These are phyloP conservation scores for Colletotrichum cuscutae DNA, from an alignment of 2,329 filamentous ascomycete species.

Conservation along the genomic window DNA sequence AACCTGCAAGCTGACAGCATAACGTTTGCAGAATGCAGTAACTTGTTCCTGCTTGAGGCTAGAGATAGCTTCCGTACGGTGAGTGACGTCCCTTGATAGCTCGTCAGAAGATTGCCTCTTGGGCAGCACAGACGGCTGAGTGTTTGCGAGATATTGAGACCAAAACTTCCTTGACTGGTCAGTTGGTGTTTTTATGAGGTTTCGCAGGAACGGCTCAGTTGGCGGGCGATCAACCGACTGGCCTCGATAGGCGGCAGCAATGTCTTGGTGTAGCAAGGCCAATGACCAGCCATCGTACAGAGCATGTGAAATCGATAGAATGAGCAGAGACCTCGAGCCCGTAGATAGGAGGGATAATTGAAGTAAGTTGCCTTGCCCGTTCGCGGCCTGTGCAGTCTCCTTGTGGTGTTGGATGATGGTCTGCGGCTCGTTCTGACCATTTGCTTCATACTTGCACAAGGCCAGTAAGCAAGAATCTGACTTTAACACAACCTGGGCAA, in stretches of 20 bases:
- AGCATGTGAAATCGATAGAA: conserved; percentile 84
- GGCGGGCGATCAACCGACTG: conserved; percentile 52
- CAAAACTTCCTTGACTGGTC: conserved; percentile 68
- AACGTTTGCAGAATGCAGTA: conserved; percentile 70
- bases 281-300: conserved; percentile 93
- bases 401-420: conserved; percentile 50
- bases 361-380: conserved; percentile 54
- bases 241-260: conserved; percentile 71
- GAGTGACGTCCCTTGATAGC: conserved; percentile 42
- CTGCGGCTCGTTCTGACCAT: conserved; percentile 46
- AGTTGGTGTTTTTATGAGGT: conserved; percentile 57
- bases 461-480: conserved; percentile 1
- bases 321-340: conserved; percentile 51
- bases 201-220: conserved; percentile 64
- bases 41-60: conserved; percentile 36
- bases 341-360: conserved; percentile 57
- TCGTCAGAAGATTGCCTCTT: conserved; percentile 42
- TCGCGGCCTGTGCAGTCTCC: conserved; percentile 46
- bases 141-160: conserved; percentile 71
- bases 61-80: conserved; percentile 53
- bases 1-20: conserved; percentile 79
- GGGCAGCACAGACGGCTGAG: conserved; percentile 48
- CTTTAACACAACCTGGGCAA: conserved; percentile 60
- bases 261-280: conserved; percentile 75
- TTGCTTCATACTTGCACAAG: conserved; percentile 40